Percentiles rank a stretch among this genome's conserved stretches.
phyloP scores from a whole-genome alignment of 2,329 filamentous ascomycete genomes.

The Botrytis tulipae region DNA sequence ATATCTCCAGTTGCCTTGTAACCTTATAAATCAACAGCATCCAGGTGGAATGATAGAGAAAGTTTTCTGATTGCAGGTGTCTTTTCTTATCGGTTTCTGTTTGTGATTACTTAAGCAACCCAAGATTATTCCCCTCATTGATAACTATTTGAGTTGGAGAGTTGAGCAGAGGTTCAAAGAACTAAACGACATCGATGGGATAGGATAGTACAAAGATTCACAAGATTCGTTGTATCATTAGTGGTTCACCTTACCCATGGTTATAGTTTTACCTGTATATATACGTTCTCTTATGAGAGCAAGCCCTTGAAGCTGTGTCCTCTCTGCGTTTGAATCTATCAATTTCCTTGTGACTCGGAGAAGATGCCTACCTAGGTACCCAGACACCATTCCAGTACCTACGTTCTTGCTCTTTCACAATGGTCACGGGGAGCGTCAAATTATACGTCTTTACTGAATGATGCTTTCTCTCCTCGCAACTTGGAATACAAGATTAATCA shows the following conservation, averaged over 20 bases:
- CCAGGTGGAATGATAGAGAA: background rate
- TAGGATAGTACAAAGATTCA: no score
- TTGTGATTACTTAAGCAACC: background rate
- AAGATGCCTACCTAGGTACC: no score
- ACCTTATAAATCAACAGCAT: constrained; percentile 6
- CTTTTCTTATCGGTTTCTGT: background rate
- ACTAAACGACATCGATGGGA: background rate
- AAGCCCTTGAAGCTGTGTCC: background rate
- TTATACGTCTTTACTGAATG: background rate
- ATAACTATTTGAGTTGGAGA: background rate
- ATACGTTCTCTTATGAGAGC: background rate
- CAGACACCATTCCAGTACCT: background rate
- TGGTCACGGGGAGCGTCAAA: background rate
- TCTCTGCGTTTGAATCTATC: background rate
- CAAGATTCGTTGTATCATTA: no score
- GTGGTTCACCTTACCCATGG: no score
- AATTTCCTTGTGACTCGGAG: background rate
- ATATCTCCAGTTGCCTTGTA: background rate
- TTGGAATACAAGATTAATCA: background rate
- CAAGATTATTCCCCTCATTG: background rate
- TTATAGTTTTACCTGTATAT: background rate
- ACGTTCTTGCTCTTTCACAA: background rate
- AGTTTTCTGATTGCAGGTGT: background rate
- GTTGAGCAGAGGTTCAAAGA: background rate
- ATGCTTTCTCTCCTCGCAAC: background rate